Evolutionary conservation across 2,329 filamentous ascomycete genomes (phyloP), one percentile per base, ranked within the genome.

Genomic region (Phialemonium atrogriseum): DNA sequence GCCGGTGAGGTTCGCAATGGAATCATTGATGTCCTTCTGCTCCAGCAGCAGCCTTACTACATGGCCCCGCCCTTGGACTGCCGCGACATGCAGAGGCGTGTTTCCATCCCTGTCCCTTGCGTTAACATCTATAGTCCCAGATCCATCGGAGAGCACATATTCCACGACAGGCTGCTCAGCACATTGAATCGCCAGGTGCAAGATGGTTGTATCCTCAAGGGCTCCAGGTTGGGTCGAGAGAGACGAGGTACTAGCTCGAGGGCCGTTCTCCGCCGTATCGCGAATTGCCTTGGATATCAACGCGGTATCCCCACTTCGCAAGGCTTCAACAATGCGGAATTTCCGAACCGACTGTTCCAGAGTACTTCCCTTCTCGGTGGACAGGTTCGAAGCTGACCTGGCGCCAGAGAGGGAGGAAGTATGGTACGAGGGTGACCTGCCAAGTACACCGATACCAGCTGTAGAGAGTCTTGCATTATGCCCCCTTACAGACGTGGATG

Each of bases 261-360:
- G 56, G 28, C 63, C 61, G 37, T 58, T 57, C 32, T 74, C 64
- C 37, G 64, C 57, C 24, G 71, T 73, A 38, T 87, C 82, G 38
- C 80, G 72, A 43, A 95, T 84, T 2, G 84, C 84, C 53, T 81
- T 89, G 18, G 84, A 85, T 47, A 98, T 95, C 22, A 84, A 84
- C 10, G 80, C 80, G 1, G 86, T 94, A 54, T 98, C 89, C 33
- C 91, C 91, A 54, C 76, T 91, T 43, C 89, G 77, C 42, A 98
- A 66, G 24, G 88, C 83, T 61, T 96, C 91, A 51, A 96, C 94
- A 27, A 95, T 77, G 44, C 88, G 80, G 58, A 98, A 98, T 44
- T 94, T 88, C 51, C 83, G 78, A 32, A 98, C 86, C 0, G 89
- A 95, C 57, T 94, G 87, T 53, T 98, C 88, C 36, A 98, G 83